phyloP scores from a whole-genome alignment of 257 asterid genomes.

The Nicotiana obtusifolia region DNA sequence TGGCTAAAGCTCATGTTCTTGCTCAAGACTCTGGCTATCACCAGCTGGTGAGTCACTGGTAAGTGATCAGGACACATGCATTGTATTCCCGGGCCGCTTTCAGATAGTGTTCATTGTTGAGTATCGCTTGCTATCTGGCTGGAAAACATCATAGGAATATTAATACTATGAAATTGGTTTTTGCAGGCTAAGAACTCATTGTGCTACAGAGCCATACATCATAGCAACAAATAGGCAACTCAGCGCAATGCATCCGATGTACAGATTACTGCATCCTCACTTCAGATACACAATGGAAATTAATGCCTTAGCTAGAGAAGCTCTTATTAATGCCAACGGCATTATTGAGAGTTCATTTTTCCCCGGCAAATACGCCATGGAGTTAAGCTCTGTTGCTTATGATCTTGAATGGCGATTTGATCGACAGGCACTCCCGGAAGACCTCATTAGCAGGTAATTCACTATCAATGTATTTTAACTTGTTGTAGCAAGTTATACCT shows the following conservation, averaged over 20 bases:
- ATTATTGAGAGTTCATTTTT: constrained; percentile 49
- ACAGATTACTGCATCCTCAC: constrained; percentile 62
- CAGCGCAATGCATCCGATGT: constrained; percentile 74
- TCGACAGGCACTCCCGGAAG: constrained; percentile 57
- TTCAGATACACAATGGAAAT: constrained; percentile 89
- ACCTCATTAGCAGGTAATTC: constrained; percentile 52
- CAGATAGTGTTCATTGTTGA: too few relatives aligned
- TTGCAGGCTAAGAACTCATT: constrained; percentile 71
- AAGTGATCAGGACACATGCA: constrained; percentile 1
- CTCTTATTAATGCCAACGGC: constrained; percentile 52
- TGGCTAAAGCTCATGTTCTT: constrained; percentile 64
- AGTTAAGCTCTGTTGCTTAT: constrained; percentile 59
- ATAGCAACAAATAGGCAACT: constrained; percentile 66
- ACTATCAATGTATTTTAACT: background rate
- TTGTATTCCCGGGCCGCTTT: too few relatives aligned
- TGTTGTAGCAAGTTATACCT: too few relatives aligned
- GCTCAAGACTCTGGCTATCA: constrained; percentile 79
- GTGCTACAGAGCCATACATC: constrained; percentile 67
- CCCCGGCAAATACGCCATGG: constrained; percentile 48
- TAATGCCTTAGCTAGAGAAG: constrained; percentile 61
- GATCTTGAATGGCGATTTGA: constrained; percentile 70
- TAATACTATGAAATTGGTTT: background rate
- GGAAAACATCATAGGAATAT: too few relatives aligned
- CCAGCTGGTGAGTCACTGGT: constrained; percentile 77
- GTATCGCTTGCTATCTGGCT: too few relatives aligned